Base-by-base conservation (phyloP, 139 green algal species). In the Micractinium sp. region DNA sequence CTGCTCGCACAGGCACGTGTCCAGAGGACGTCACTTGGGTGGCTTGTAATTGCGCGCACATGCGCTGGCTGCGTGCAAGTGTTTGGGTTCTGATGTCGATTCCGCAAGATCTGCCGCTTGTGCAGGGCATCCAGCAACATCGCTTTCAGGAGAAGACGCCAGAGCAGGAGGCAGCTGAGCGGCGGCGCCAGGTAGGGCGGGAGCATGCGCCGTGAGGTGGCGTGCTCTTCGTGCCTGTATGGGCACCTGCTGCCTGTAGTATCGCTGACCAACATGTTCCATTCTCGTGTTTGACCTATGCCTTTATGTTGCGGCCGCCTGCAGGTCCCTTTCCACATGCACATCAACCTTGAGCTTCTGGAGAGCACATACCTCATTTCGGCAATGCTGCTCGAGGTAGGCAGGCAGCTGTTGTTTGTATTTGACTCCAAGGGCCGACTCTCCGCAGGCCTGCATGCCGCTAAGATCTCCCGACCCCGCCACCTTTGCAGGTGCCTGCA, bases 291-390 rank as follows among this genome's bases (percentile, higher is more conserved):
- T 61, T 1, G 20, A 7, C 36, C 25, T 56, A 22, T n/a, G 36
- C 23, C 38, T 61, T 20, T 2, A 4, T 25, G 12, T 1, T 82
- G 77, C 16, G 25, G 9, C 36, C 61, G 60, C 22, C n/a, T 67
- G 53, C 95, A 97, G 92, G 98, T 99, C 95, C 98, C 98, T 82
- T 99, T 99, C 95, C 98, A 99, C 95, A 99, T 99, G 96, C 98
- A 99, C 94, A 99, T 99, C 95, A 98, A 98, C 94, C 93, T 99
- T 78, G 98, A 99, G 93, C 92, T 99, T 85, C 91, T 99, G 79
- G 98, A 99, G 94, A 93, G 91, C 33, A 95, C 95, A 31, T 97
- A 98, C 92, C 95, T 99, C 39, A 97, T 98, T 38, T 96, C 82
- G 29, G 97, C 97, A 33, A 98, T 99, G 96, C 94, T 99, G 92